phyloP scores from a whole-genome alignment of 2,329 filamentous ascomycete species.

The Basipetospora sp. region DNA sequence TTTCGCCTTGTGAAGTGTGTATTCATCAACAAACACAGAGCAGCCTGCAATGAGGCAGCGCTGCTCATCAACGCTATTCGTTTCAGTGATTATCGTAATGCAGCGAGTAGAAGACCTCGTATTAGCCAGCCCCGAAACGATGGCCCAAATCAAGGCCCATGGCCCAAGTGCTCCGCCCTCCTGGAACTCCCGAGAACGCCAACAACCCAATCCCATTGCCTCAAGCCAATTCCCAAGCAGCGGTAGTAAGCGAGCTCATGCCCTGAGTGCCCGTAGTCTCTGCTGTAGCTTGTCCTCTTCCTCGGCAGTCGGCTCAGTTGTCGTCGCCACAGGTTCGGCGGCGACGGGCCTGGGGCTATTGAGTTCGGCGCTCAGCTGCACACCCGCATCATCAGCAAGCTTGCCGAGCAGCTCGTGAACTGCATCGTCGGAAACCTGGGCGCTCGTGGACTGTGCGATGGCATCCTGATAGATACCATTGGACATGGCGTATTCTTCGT shows the following conservation, averaged over 20 bases:
- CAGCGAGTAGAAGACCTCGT: no score
- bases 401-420: constrained; percentile 75
- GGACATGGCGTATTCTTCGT: constrained; percentile 49
- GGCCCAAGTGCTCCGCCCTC: no score
- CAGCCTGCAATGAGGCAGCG: no score
- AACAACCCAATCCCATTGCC: no score
- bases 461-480: constrained; percentile 74
- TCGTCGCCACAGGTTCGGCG: constrained; percentile 40
- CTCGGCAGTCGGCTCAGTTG: constrained; percentile 56
- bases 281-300: constrained; percentile 63
- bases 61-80: no score
- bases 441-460: constrained; percentile 59
- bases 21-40: no score
- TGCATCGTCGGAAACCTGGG: constrained; percentile 64
- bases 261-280: constrained; percentile 39
- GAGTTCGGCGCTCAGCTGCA: constrained; percentile 68
- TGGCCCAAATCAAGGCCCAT: no score
- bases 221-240: not conserved
- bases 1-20: no score
- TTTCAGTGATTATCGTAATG: no score
- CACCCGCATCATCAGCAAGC: constrained; percentile 74
- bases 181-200: no score
- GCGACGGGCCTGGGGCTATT: constrained; percentile 39
- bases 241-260: constrained; percentile 17
- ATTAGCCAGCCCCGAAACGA: no score